phyloP scores from a whole-genome alignment of 305 asterid species.

The Fraxinus ornus region DNA sequence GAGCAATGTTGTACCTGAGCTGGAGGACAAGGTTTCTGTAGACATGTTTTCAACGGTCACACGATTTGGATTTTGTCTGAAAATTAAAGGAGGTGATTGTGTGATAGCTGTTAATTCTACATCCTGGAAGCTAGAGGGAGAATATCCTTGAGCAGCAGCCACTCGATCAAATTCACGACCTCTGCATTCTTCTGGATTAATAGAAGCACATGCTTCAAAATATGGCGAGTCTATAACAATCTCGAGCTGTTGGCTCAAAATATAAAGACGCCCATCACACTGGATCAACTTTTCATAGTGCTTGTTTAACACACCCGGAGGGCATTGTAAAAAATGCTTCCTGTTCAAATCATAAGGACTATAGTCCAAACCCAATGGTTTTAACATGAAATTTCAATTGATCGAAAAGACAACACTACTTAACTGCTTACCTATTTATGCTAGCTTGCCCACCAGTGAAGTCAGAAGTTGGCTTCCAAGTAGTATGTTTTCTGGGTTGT shows the following conservation, averaged over 20 bases:
- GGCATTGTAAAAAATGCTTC: constrained; percentile 62
- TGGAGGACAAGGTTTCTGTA: constrained; percentile 50
- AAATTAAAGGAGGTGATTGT: constrained; percentile 40
- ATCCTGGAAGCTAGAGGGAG: constrained; percentile 41
- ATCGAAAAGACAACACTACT: background rate
- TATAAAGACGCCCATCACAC: constrained; percentile 60
- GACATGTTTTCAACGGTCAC: constrained; percentile 28
- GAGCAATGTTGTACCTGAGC: constrained; percentile 50
- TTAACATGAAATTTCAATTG: background rate
- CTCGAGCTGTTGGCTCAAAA: constrained; percentile 64
- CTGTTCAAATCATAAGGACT: constrained; percentile 32
- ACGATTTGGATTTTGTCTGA: constrained; percentile 30
- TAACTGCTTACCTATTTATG: constrained; percentile 46
- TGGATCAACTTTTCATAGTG: constrained; percentile 81
- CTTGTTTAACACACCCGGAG: constrained; percentile 69
- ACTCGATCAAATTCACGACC: constrained; percentile 31
- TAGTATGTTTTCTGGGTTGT: constrained; percentile 84
- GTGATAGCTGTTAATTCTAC: constrained; percentile 39
- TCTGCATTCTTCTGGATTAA: constrained; percentile 39
- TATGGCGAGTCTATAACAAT: constrained; percentile 47
- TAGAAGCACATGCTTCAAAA: constrained; percentile 47
- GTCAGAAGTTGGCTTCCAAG: constrained; percentile 73
- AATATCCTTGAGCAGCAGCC: constrained; percentile 36
- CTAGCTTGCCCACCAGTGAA: constrained; percentile 87
- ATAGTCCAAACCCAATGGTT: too few relatives aligned